These are phyloP conservation scores for Huntiella savannae DNA, from an alignment of 2,329 filamentous ascomycete species.

Conservation along the genomic window DNA sequence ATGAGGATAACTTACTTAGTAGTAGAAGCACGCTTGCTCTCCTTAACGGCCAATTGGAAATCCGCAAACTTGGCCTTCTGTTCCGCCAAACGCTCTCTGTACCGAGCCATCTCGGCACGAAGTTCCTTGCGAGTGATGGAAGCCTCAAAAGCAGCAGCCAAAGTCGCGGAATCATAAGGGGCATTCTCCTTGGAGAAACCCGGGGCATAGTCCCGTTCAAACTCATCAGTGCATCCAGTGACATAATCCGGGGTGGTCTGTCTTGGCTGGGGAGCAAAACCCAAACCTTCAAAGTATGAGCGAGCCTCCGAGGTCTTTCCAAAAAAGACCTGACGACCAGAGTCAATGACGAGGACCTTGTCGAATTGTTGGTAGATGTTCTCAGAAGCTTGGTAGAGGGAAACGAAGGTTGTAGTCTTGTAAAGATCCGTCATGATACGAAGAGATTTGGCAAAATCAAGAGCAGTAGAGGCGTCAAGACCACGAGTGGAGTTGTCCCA, in stretches of 20 bases:
- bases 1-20: constrained; percentile 23
- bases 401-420: constrained; percentile 68
- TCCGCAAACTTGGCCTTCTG: constrained; percentile 54
- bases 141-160: constrained; percentile 50
- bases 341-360: constrained; percentile 67
- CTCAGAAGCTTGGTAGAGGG: constrained; percentile 70
- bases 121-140: constrained; percentile 40
- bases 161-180: constrained; percentile 45
- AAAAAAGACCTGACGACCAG: constrained; percentile 58
- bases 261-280: constrained; percentile 53
- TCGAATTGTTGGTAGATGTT: constrained; percentile 65
- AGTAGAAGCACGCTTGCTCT: constrained; percentile 60
- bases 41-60: constrained; percentile 54
- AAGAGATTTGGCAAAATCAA: constrained; percentile 49
- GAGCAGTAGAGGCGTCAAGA: constrained; percentile 47
- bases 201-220: constrained; percentile 56
- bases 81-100: constrained; percentile 42
- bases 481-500: constrained; percentile 63
- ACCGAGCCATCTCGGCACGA: constrained; percentile 46
- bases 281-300: constrained; percentile 56
- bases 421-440: constrained; percentile 70
- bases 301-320: constrained; percentile 49
- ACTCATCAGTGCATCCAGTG: constrained; percentile 68
- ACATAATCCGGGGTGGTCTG: constrained; percentile 71
- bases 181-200: constrained; percentile 47